A percentile compares a stretch with the other conserved stretches of the same genome.
Evolutionary conservation across 1,284 basidiomycete species (phyloP).

Genomic region (Thecaphora thlaspeos): DNA sequence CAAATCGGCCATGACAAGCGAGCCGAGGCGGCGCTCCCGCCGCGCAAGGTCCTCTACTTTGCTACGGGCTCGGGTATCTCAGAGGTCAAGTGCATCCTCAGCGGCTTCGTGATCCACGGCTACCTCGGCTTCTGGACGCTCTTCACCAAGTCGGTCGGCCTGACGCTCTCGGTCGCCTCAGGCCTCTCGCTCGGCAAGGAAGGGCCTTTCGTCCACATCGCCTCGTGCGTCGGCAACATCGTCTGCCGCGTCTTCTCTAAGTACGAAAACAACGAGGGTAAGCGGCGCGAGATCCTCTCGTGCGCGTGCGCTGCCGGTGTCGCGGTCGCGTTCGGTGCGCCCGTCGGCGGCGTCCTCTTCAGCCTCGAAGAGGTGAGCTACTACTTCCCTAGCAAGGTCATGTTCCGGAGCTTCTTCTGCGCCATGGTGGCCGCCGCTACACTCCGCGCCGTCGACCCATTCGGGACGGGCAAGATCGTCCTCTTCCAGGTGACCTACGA

Average conservation of each 20-base stretch:
- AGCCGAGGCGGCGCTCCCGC: constrained; percentile 60
- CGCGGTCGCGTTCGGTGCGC: constrained; percentile 61
- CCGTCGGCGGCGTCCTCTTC: constrained; percentile 65
- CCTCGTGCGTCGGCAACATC: constrained; percentile 91
- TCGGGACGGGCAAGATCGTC: constrained; percentile 65
- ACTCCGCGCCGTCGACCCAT: constrained; percentile 77
- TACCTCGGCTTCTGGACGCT: constrained; percentile 88
- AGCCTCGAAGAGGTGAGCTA: constrained; percentile 60
- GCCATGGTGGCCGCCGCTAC: constrained; percentile 54
- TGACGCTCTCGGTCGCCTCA: constrained; percentile 68
- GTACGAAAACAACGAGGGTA: constrained; percentile 75
- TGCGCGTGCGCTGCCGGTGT: constrained; percentile 67
- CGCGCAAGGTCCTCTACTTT: constrained; percentile 59
- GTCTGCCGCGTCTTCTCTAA: constrained; percentile 74
- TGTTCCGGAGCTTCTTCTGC: constrained; percentile 52
- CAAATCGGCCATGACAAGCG: constrained; percentile 31
- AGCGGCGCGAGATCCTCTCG: constrained; percentile 45
- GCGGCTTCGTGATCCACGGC: constrained; percentile 88
- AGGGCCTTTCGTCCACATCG: constrained; percentile 95
- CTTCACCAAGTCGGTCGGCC: constrained; percentile 82
- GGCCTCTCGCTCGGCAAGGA: constrained; percentile 66
- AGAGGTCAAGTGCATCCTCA: constrained; percentile 94
- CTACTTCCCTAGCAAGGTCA: constrained; percentile 58
- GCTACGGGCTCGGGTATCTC: constrained; percentile 95
- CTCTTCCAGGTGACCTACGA: constrained; percentile 81